Conservation (phyloP, 139 green algal genomes). For the Yamagishiella unicocca region DNA sequence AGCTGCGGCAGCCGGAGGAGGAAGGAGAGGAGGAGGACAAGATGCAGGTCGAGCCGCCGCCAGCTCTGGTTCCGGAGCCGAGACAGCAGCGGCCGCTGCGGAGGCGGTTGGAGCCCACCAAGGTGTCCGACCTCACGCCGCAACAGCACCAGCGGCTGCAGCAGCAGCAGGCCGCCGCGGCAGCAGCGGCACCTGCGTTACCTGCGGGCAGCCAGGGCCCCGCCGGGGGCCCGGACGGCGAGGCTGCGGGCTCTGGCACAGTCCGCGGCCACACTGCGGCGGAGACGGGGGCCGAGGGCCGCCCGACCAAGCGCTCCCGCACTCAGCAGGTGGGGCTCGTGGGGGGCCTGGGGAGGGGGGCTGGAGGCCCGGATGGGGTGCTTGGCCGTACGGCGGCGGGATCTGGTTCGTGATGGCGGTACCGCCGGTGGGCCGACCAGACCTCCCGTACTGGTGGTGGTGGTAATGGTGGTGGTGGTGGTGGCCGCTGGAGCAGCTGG, state of each 20-base stretch:
- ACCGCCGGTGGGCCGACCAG: no score
- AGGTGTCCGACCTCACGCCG: neutral
- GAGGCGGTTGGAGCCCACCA: conserved; percentile 1
- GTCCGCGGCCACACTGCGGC: neutral
- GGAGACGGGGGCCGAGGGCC: neutral
- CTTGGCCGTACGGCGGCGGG: no score
- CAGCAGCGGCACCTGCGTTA: no score
- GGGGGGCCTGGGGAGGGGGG: neutral
- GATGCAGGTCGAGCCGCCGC: no score
- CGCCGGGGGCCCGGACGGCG: no score
- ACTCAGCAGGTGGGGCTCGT: neutral
- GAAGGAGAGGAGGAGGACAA: no score
- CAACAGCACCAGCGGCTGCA: neutral
- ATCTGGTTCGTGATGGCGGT: no score
- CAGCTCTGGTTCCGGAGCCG: neutral
- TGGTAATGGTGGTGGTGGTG: no score
- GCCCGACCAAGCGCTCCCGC: conserved; percentile 32
- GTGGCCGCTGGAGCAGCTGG: no score
- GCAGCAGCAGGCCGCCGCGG: neutral
- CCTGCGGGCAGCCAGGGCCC: no score
- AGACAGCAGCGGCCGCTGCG: neutral
- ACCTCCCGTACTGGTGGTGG: no score
- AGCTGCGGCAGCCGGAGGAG: neutral
- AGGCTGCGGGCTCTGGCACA: neutral
- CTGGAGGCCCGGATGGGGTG: no score